phyloP scores from a whole-genome alignment of 805 yeast species.

The Tetrapisispora pingtungensis region DNA sequence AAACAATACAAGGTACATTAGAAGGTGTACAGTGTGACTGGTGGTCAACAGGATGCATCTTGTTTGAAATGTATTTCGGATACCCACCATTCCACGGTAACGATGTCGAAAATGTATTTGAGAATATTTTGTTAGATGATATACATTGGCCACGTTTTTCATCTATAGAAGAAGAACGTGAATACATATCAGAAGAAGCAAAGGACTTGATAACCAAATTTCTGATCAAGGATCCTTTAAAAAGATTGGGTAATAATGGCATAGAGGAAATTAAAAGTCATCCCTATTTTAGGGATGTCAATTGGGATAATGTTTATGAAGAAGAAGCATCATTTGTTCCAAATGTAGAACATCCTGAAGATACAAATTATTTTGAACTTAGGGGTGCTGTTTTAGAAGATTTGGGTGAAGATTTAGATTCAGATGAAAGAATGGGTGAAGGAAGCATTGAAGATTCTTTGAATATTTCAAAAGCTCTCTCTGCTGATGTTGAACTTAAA shows the following conservation, averaged over 20 bases:
- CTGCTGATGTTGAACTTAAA: neutral
- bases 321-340: slow-evolving; percentile 84
- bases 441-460: neutral
- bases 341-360: slow-evolving; percentile 62
- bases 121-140: slow-evolving; percentile 60
- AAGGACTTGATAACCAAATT: slow-evolving; percentile 61
- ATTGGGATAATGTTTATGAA: slow-evolving; percentile 65
- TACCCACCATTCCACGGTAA: slow-evolving; percentile 89
- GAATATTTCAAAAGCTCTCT: neutral
- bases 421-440: slow-evolving; percentile 4
- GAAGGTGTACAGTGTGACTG: slow-evolving; percentile 65
- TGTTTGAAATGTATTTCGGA: slow-evolving; percentile 87
- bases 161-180: slow-evolving; percentile 40
- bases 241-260: slow-evolving; percentile 71
- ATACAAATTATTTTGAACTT: slow-evolving; percentile 81
- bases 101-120: slow-evolving; percentile 71
- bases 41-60: slow-evolving; percentile 97
- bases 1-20: slow-evolving; percentile 74
- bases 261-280: slow-evolving; percentile 71
- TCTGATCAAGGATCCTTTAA: slow-evolving; percentile 50
- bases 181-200: slow-evolving; percentile 54
- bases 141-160: slow-evolving; percentile 78
- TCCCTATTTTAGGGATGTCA: slow-evolving; percentile 59
- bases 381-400: slow-evolving; percentile 72
- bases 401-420: slow-evolving; percentile 19